Percentiles rank a stretch among this genome's conserved stretches.
These are phyloP conservation scores for Colletotrichum sp. DNA, from an alignment of 2,329 filamentous ascomycete genomes.

Conservation along the genomic window DNA sequence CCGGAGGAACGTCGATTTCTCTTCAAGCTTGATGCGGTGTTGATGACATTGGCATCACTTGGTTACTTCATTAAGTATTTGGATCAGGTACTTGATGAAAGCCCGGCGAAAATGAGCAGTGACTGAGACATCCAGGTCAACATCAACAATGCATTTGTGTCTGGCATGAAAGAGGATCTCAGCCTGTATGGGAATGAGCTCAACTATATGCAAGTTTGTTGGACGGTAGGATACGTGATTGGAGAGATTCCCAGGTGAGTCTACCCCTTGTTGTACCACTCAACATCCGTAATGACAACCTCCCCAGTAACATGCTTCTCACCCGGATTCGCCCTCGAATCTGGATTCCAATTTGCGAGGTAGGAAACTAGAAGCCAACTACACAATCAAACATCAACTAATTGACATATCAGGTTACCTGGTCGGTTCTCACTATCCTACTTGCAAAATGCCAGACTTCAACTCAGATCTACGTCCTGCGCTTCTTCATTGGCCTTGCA, in stretches of 20 bases:
- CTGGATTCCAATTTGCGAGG: conserved; percentile 32
- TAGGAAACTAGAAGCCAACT: not conserved
- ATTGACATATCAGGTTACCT: conserved; percentile 5
- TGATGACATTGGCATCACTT: conserved; percentile 36
- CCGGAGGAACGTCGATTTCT: conserved; percentile 44
- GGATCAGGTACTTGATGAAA: conserved; percentile 11
- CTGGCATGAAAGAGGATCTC: conserved; percentile 28
- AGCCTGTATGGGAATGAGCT: conserved; percentile 28
- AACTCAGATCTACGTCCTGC: conserved; percentile 43
- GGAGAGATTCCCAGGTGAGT: conserved; percentile 28
- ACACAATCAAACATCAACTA: not conserved
- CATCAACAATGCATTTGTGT: conserved; percentile 38
- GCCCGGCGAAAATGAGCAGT: not conserved
- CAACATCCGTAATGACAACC: conserved; percentile 2
- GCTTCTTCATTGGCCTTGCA: conserved; percentile 49
- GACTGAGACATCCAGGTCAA: conserved; percentile 32
- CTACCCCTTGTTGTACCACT: not conserved
- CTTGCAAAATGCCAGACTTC: not conserved
- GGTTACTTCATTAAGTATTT: conserved; percentile 29
- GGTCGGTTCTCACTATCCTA: conserved; percentile 1
- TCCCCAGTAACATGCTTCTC: conserved; percentile 34
- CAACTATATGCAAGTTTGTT: conserved; percentile 30
- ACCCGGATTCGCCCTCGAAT: conserved; percentile 33
- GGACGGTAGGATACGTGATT: conserved; percentile 27
- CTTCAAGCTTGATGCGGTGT: conserved; percentile 45